Percentiles rank a stretch among this genome's conserved stretches.
Evolutionary conservation across 176 grass and related monocot genomes (phyloP).

Genomic region (Hyparrhenia diplandra): DNA sequence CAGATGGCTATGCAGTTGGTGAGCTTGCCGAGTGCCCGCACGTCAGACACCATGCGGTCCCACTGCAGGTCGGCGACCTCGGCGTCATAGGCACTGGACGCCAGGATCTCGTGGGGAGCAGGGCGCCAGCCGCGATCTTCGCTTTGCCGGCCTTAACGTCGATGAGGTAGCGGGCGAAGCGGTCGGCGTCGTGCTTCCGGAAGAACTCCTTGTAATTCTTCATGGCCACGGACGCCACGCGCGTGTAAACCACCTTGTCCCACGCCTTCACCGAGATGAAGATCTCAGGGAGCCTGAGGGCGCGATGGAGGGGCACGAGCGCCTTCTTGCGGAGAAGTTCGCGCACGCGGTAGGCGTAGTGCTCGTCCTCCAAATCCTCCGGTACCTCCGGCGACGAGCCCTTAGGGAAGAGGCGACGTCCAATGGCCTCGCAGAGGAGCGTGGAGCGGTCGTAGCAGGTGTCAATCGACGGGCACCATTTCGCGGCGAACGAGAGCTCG

Average conservation of each 20-base stretch:
- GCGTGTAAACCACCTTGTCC: conserved; percentile 54
- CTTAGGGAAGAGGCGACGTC: conserved; percentile 55
- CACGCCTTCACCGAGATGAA: conserved; percentile 54
- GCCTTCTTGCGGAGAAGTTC: conserved; percentile 40
- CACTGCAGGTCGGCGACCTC: conserved; percentile 68
- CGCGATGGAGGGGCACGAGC: conserved; percentile 23
- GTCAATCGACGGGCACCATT: conserved; percentile 67
- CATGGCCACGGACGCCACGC: conserved; percentile 82
- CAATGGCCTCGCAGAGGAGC: conserved; percentile 65
- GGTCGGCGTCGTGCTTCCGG: conserved; percentile 38
- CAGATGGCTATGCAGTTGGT: conserved; percentile 62
- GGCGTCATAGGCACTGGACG: not conserved
- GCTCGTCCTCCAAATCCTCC: conserved; percentile 31
- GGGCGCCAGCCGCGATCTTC: conserved; percentile 64
- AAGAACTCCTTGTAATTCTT: conserved; percentile 57
- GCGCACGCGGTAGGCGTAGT: conserved; percentile 64
- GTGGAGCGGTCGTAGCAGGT: conserved; percentile 60
- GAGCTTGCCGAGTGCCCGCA: conserved; percentile 35
- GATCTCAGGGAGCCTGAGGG: conserved; percentile 60
- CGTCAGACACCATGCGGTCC: conserved; percentile 50
- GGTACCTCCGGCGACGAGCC: conserved; percentile 31
- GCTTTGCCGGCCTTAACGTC: conserved; percentile 46
- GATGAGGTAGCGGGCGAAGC: conserved; percentile 45
- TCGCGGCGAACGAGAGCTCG: conserved; percentile 37
- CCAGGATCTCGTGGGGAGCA: conserved; percentile 70